Conservation (phyloP, 305 asterid genomes). For the Nicotiana rustica region DNA sequence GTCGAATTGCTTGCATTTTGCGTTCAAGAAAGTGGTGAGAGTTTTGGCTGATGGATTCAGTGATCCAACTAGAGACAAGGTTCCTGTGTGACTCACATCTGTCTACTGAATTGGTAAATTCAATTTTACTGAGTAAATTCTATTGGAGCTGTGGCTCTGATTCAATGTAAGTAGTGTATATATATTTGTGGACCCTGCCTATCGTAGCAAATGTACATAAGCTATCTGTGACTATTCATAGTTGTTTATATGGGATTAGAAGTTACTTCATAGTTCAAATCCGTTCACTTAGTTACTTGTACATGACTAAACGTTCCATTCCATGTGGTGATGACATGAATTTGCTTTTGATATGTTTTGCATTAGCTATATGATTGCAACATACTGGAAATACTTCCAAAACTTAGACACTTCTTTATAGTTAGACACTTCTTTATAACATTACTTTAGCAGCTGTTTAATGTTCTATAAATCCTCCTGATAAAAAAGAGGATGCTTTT, state of each 20-base stretch:
- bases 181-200: conserved; percentile 33
- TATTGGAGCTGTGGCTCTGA: conserved; percentile 33
- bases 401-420: neutral
- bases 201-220: neutral
- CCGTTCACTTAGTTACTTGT: neutral
- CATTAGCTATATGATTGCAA: neutral
- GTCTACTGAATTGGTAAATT: conserved; percentile 59
- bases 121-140: conserved; percentile 18
- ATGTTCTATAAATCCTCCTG: neutral
- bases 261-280: neutral
- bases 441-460: neutral
- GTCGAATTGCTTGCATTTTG: conserved; percentile 87
- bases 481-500: too few relatives aligned
- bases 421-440: neutral
- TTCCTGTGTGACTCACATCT: conserved; percentile 54
- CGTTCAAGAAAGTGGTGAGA: conserved; percentile 74
- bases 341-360: neutral
- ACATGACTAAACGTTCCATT: neutral
- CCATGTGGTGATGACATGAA: neutral
- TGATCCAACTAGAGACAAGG: conserved; percentile 63
- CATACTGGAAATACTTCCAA: neutral
- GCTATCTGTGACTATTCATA: neutral
- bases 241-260: conserved; percentile 12
- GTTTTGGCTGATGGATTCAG: conserved; percentile 60
- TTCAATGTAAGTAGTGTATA: conserved; percentile 55